A percentile compares a stretch with the other conserved stretches of the same genome.
These are phyloP conservation scores for Aspergillus biplanus DNA, from an alignment of 495 filamentous ascomycete species.

Conservation along the genomic window DNA sequence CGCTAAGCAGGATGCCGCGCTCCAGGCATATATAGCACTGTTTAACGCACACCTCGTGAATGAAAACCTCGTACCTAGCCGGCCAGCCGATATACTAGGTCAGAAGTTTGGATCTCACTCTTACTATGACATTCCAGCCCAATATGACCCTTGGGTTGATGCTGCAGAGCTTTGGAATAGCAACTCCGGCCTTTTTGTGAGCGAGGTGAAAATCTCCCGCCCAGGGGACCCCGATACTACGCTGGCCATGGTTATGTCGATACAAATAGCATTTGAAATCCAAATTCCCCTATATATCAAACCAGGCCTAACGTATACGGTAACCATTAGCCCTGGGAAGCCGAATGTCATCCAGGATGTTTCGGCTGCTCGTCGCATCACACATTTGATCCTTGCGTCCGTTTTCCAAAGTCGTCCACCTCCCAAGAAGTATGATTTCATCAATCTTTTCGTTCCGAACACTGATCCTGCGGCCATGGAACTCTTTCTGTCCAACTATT, in stretches of 20 bases:
- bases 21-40: neutral
- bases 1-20: neutral
- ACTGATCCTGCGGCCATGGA: neutral
- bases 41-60: neutral
- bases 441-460: neutral
- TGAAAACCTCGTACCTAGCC: neutral
- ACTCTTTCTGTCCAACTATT: neutral
- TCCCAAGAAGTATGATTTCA: neutral
- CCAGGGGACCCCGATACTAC: neutral
- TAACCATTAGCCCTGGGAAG: neutral
- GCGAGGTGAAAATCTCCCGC: neutral
- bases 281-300: neutral
- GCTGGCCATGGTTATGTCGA: neutral
- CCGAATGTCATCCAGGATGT: neutral
- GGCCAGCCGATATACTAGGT: neutral
- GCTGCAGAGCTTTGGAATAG: neutral
- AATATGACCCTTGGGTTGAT: neutral
- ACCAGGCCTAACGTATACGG: neutral
- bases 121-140: neutral
- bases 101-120: neutral
- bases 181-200: neutral
- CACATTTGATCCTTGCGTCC: neutral
- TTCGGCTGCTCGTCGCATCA: neutral
- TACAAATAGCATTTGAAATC: neutral
- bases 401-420: neutral